A percentile compares a stretch with the other conserved stretches of the same genome.
phyloP scores from a whole-genome alignment of 257 asterid species.

The Solanum ossicruentum region DNA sequence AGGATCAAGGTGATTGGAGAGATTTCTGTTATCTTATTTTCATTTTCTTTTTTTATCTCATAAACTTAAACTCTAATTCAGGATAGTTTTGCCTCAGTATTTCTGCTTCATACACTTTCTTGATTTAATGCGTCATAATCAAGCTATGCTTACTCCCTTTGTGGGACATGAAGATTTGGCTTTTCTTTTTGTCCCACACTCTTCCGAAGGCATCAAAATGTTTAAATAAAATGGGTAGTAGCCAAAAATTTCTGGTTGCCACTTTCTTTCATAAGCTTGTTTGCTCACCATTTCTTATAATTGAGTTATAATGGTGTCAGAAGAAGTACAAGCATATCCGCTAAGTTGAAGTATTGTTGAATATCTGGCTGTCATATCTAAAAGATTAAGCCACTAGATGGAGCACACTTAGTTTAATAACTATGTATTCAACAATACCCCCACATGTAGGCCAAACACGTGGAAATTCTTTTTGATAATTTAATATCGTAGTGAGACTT shows the following conservation, averaged over 20 bases:
- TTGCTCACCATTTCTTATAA: background rate
- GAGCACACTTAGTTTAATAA: background rate
- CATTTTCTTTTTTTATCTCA: background rate
- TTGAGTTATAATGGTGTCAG: background rate
- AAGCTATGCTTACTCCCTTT: background rate
- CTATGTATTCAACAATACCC: background rate
- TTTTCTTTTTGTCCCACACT: background rate
- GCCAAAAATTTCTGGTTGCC: background rate
- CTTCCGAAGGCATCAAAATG: background rate
- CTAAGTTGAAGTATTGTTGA: background rate
- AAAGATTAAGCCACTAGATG: background rate
- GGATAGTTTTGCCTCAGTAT: background rate
- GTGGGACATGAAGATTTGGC: background rate
- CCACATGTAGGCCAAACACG: background rate
- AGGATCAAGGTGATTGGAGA: conserved; percentile 42
- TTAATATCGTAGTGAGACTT: background rate
- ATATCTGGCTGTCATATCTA: background rate
- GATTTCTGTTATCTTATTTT: conserved; percentile 22
- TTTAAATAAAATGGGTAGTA: background rate
- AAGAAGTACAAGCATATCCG: background rate
- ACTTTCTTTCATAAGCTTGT: background rate
- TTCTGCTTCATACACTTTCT: background rate
- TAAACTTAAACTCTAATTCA: background rate
- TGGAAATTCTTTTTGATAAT: background rate
- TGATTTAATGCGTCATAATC: background rate